Evolutionary conservation across 2,329 filamentous ascomycete species (phyloP).

Genomic region (Aspergillus quadricinctus): DNA sequence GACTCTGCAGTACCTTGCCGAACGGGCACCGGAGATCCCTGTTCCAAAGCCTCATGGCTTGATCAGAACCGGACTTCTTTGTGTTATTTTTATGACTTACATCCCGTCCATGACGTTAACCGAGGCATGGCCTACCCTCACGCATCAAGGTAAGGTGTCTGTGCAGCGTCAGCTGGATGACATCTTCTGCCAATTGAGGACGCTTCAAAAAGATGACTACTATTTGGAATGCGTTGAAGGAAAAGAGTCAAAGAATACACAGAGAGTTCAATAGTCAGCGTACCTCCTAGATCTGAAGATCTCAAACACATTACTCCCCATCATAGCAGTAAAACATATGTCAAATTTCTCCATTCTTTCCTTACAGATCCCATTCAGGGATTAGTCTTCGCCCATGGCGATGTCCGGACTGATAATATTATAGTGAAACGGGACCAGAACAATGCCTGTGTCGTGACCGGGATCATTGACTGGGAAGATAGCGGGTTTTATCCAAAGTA

Average conservation of each 20-base stretch:
- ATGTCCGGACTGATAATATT: slow-evolving; percentile 22
- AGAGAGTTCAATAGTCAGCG: slow-evolving; percentile 13
- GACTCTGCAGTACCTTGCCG: slow-evolving; percentile 22
- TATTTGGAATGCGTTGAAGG: slow-evolving; percentile 19
- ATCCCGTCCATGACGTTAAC: slow-evolving; percentile 19
- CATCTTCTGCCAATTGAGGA: slow-evolving; percentile 15
- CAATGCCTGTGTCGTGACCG: slow-evolving; percentile 15
- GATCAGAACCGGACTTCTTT: slow-evolving; percentile 17
- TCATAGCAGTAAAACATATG: slow-evolving; percentile 18
- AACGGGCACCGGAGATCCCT: slow-evolving; percentile 21
- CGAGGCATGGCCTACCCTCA: slow-evolving; percentile 20
- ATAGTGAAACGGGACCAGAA: slow-evolving; percentile 19
- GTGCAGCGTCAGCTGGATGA: slow-evolving; percentile 16
- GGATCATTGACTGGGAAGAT: slow-evolving; percentile 30
- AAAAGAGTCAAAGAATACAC: slow-evolving; percentile 22
- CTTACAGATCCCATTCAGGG: slow-evolving; percentile 8
- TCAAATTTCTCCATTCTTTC: slow-evolving; percentile 20
- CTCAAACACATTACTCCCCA: slow-evolving; percentile 20
- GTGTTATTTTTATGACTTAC: slow-evolving; percentile 27
- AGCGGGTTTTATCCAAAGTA: slow-evolving; percentile 29
- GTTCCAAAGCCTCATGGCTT: slow-evolving; percentile 25
- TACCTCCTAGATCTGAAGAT: background rate
- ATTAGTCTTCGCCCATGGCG: slow-evolving; percentile 26
- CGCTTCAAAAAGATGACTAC: slow-evolving; percentile 13
- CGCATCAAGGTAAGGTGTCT: slow-evolving; percentile 16